Evolutionary conservation across 176 grass and related monocot species (phyloP), one percentile per base, ranked within the genome.

Genomic region (Oryza nivara): DNA sequence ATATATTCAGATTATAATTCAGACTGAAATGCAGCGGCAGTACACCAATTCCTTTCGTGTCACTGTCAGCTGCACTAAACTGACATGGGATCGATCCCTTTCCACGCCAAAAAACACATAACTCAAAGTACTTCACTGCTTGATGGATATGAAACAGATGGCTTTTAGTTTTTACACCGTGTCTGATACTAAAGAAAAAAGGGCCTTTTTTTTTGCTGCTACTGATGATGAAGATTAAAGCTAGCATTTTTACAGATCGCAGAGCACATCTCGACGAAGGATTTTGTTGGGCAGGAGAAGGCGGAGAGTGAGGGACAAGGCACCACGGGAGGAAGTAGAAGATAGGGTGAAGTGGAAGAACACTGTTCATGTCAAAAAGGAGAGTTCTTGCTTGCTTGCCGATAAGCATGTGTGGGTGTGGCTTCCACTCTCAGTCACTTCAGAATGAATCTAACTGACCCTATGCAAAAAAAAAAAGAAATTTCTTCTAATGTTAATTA

Each of bases 201-300:
- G 4, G 20, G 7, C 2, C 58, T 63, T 63, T 63, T 51, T 51
- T 72, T 73, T n/a, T 9, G 17, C 70, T 41, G 12, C 4, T 26
- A 2, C 72, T 32, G 72, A 11, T 22, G 8, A 1, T 61, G 3
- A 9, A 63, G 58, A 63, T 23, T 23, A 63, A 58, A 58, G 45
- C 23, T 10, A 0, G 0, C 14, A 5, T 17, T 80, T 86, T 86
- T 79, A 86, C 84, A 80, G 56, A 30, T 86, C 75, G 54, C 68
- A 40, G 38, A 47, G 40, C 83, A 72, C 83, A 0, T 48, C 7
- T 16, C 11, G 26, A 8, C 14, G 73, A 34, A 17, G 5, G 19
- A 58, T 76, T 38, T 38, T 52, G 72, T 19, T 52, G 20, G 6
- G 44, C 75, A 49, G 45, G 45, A 28, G 41, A 11, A 32, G 78